Base-by-base conservation (phyloP, 305 asterid species). In the Plantago lanceolata region DNA sequence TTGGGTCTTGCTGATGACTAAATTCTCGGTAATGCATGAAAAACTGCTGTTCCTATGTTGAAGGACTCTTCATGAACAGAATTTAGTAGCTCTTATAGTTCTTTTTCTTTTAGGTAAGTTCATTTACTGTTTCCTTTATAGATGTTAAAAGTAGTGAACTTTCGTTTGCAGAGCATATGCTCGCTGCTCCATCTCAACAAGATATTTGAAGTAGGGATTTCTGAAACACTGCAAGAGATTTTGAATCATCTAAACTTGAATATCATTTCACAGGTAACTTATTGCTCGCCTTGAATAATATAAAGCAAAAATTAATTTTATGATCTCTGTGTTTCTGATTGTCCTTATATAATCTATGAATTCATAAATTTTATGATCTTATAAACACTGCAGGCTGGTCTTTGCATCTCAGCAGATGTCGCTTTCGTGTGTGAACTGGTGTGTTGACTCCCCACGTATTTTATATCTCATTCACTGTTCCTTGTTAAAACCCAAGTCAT, bases 391-490 rank as follows among this genome's bases (percentile, higher is more conserved):
- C 94, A 92, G 98, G 98, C 88, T 64, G 78, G 72, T 61, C 70
- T 75, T 72, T 82, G 71, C 78, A 78, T 89, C 70, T 84, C 96
- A 61, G 59, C 82, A 5, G 97, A 87, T 71, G 73, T 92, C 78
- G 94, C 90, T 61, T 92, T 81, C 60, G 83, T 89, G 48, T 92
- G 85, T 73, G 95, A 92, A 73, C 81, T 92, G 97, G 97, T 91
- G 37, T 61, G 69, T 61, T 44, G 59, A 48, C 69, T 59, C 19
- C 29, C 55, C 45, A 47, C 55, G 40, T 66, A 57, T 44, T 68
- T 31, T 48, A 44, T 62, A 28, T 69, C 11, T 60, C 37, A 11
- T 7, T 33, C 9, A 7, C 40, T 33, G 8, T 33, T 33, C 11
- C 57, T 43, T 29, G 28, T 55, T n/a, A 8, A 8, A 19, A 24